These are phyloP conservation scores for Cyclocybe aegerita DNA, from an alignment of 768 basidiomycete species.

Conservation along the genomic window DNA sequence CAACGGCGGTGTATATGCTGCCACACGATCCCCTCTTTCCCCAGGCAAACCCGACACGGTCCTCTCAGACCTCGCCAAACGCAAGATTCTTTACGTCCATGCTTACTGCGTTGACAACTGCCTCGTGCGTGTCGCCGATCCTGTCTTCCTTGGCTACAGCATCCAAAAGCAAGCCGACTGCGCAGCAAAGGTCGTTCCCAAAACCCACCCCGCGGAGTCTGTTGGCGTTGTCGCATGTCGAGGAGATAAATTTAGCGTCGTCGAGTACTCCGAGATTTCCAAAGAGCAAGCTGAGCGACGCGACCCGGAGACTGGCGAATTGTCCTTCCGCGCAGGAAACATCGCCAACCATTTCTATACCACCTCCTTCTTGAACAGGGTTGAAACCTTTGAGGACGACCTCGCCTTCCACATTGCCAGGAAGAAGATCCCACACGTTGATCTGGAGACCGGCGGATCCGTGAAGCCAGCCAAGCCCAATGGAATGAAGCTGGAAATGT, in stretches of 20 bases:
- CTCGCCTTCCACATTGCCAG: conserved; percentile 98
- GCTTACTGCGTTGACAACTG: conserved; percentile 99
- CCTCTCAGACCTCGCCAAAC: conserved; percentile 75
- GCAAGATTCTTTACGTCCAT: conserved; percentile 86
- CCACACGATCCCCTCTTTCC: conserved; percentile 77
- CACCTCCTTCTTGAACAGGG: conserved; percentile 72
- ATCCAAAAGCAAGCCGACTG: conserved; percentile 87
- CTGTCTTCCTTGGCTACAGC: conserved; percentile 94
- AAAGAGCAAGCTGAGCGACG: conserved; percentile 82
- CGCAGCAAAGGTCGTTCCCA: conserved; percentile 96
- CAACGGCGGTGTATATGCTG: conserved; percentile 96
- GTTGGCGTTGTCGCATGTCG: conserved; percentile 93
- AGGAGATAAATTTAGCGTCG: conserved; percentile 84
- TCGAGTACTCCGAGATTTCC: conserved; percentile 97
- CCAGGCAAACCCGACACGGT: conserved; percentile 65
- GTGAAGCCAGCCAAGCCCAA: conserved; percentile 90
- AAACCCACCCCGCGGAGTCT: conserved; percentile 80
- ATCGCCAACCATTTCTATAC: conserved; percentile 99
- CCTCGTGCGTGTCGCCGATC: conserved; percentile 95
- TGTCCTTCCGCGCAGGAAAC: conserved; percentile 92
- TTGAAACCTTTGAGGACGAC: conserved; percentile 79
- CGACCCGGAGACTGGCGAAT: conserved; percentile 65
- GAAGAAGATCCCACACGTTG: conserved; percentile 92
- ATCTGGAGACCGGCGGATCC: conserved; percentile 60
- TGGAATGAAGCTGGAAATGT: conserved; percentile 98